Evolutionary conservation across 1,284 basidiomycete species (phyloP), one percentile per base, ranked within the genome.

Genomic region (Cryptococcus sp.): DNA sequence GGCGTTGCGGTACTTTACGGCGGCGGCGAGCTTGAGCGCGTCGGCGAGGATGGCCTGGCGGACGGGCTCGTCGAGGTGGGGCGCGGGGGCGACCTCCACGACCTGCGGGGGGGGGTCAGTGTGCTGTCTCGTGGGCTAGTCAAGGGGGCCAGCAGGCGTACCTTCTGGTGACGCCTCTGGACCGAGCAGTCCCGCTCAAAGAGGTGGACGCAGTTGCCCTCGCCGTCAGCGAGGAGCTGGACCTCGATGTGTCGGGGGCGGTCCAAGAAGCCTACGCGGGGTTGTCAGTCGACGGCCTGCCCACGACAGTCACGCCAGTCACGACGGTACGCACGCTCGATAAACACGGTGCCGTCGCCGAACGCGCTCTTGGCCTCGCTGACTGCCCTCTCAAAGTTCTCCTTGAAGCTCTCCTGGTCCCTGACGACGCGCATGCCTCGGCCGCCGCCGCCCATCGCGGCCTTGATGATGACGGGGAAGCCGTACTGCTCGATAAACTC

Each of bases 121-220:
- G 46, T 48, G 23, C 7, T 40, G 46, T 21, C 9, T 39, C 8
- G 18, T 33, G 35, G 18, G 24, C 11, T 37, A 33, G 24, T 16
- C 43, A 23, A 35, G 9, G 11, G 4, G 37, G 2, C 23, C 40
- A 38, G 38, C 18, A 6, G 20, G 47, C 67, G 50, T 7, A 70
- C 72, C 79, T 98, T 98, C 77, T 98, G 95, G 79, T 98, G 94
- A 61, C 95, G 85, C 66, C 95, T 83, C 78, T 98, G 95, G 28
- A 98, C 95, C 28, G 95, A 98, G 78, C 95, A 98, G 77, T 98
- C 95, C 76, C 95, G 91, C 79, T 98, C 95, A 68, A 96, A 98
- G 38, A 98, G 84, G 77, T 98, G 94, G 62, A 98, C 91, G 39
- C 89, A 89, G 82, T 97, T 96, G 53, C 95, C 95, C 59, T 86